Evolutionary conservation across 257 asterid species (phyloP).

Genomic region (Penstemon davidsonii): DNA sequence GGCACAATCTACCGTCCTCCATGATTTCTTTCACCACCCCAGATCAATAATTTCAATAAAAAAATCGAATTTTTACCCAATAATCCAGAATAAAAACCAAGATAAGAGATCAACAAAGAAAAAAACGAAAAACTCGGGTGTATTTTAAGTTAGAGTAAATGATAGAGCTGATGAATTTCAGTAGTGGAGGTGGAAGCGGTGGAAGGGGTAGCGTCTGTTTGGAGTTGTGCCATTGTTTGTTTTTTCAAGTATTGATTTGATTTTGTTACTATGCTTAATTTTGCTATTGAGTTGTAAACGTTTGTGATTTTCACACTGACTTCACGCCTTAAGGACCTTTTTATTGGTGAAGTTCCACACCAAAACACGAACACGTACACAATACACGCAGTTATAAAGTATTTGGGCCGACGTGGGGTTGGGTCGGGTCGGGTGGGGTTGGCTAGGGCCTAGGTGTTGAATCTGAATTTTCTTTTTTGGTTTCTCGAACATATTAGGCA

Average conservation of each 20-base stretch:
- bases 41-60: conserved; percentile 32
- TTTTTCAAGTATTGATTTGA: conserved; percentile 9
- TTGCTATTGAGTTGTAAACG: conserved; percentile 20
- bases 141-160: conserved; percentile 10
- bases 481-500: too few relatives aligned
- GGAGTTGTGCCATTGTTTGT: conserved; percentile 30
- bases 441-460: too few relatives aligned
- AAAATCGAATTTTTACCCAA: conserved; percentile 21
- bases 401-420: background rate
- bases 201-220: conserved; percentile 20
- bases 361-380: background rate
- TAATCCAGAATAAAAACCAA: background rate
- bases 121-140: conserved; percentile 25
- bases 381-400: conserved; percentile 25
- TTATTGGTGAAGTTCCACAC: conserved; percentile 17
- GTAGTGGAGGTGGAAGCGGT: conserved; percentile 13
- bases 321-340: conserved; percentile 24
- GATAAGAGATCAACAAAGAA: conserved; percentile 21
- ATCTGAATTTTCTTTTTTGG: too few relatives aligned
- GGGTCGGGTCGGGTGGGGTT: background rate
- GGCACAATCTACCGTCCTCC: conserved; percentile 56
- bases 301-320: conserved; percentile 19
- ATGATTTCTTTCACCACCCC: conserved; percentile 35
- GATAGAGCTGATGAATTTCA: conserved; percentile 11
- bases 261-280: conserved; percentile 23